These are phyloP conservation scores for carrot (Daucus carota) DNA, from an alignment of 129 eudicot genomes.

Conservation along the genomic window DNA sequence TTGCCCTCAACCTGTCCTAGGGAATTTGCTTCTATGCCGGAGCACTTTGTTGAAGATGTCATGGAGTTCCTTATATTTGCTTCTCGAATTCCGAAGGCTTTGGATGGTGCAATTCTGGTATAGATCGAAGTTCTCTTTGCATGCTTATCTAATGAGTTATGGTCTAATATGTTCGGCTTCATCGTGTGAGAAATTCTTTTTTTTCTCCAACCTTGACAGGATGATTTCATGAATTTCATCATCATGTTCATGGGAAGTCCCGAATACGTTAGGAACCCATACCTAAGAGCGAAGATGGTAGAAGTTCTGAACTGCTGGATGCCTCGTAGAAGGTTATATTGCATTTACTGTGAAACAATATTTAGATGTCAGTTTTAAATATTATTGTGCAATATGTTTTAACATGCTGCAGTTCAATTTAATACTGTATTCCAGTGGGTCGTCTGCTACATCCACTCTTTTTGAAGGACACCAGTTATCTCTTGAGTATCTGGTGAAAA, in stretches of 20 bases:
- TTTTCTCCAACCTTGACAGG: slow-evolving; percentile 37
- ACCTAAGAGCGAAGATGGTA: slow-evolving; percentile 94
- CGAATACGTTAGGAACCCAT: slow-evolving; percentile 87
- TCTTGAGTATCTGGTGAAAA: slow-evolving; percentile 72
- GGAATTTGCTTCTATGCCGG: slow-evolving; percentile 94
- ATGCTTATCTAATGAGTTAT: not conserved
- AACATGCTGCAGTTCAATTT: not conserved
- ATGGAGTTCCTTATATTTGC: slow-evolving; percentile 96
- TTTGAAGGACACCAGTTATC: slow-evolving; percentile 92
- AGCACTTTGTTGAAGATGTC: slow-evolving; percentile 88
- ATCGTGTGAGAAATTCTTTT: slow-evolving; percentile 1
- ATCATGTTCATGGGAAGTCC: slow-evolving; percentile 99
- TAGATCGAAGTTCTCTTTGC: not conserved
- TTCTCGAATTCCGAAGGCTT: slow-evolving; percentile 84
- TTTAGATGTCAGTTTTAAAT: not conserved
- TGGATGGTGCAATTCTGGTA: slow-evolving; percentile 88
- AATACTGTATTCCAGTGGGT: slow-evolving; percentile 47
- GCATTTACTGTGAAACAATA: not conserved
- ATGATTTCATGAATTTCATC: slow-evolving; percentile 95
- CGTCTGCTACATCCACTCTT: slow-evolving; percentile 60
- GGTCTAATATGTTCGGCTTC: not conserved
- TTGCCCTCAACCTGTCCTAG: slow-evolving; percentile 68
- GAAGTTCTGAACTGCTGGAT: slow-evolving; percentile 98
- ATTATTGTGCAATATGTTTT: slow-evolving; percentile 1
- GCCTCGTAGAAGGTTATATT: slow-evolving; percentile 78